Evolutionary conservation across 2,329 filamentous ascomycete species (phyloP).

Genomic region (Trichoderma breve): DNA sequence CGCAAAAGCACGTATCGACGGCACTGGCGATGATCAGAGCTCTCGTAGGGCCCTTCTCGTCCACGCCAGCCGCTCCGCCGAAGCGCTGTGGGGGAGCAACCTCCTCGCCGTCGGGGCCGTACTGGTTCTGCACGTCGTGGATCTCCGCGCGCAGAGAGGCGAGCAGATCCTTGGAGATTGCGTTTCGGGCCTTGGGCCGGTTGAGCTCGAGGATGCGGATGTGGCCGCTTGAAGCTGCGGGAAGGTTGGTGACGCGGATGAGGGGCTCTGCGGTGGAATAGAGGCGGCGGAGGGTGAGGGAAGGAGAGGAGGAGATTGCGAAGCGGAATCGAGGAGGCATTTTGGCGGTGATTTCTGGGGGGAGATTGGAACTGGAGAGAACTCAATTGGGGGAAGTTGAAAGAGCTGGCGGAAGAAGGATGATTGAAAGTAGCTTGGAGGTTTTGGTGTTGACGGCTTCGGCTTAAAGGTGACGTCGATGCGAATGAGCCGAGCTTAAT

Average conservation of each 20-base stretch:
- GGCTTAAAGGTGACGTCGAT: slow-evolving; percentile 19
- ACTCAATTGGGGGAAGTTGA: background rate
- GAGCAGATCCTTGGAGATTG: slow-evolving; percentile 79
- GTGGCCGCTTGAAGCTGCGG: slow-evolving; percentile 63
- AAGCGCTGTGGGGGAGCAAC: slow-evolving; percentile 40
- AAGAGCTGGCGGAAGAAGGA: background rate
- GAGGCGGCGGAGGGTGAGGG: slow-evolving; percentile 26
- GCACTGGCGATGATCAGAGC: slow-evolving; percentile 82
- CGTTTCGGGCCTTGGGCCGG: slow-evolving; percentile 81
- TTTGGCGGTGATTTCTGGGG: slow-evolving; percentile 13
- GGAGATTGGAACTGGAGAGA: background rate
- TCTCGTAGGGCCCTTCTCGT: slow-evolving; percentile 61
- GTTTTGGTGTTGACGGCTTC: background rate
- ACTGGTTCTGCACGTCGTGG: slow-evolving; percentile 65
- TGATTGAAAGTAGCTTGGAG: background rate
- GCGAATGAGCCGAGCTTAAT: slow-evolving; percentile 3
- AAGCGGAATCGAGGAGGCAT: slow-evolving; percentile 36
- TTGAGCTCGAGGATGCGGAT: slow-evolving; percentile 89
- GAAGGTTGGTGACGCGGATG: slow-evolving; percentile 70
- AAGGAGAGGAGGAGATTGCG: slow-evolving; percentile 25
- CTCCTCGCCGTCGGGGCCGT: slow-evolving; percentile 55
- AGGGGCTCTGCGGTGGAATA: slow-evolving; percentile 52
- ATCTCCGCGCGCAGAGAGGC: slow-evolving; percentile 69
- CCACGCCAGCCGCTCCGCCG: slow-evolving; percentile 44
- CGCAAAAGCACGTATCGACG: slow-evolving; percentile 85